phyloP scores from a whole-genome alignment of 2,329 filamentous ascomycete species.

The Tolypocladium endophyticum region DNA sequence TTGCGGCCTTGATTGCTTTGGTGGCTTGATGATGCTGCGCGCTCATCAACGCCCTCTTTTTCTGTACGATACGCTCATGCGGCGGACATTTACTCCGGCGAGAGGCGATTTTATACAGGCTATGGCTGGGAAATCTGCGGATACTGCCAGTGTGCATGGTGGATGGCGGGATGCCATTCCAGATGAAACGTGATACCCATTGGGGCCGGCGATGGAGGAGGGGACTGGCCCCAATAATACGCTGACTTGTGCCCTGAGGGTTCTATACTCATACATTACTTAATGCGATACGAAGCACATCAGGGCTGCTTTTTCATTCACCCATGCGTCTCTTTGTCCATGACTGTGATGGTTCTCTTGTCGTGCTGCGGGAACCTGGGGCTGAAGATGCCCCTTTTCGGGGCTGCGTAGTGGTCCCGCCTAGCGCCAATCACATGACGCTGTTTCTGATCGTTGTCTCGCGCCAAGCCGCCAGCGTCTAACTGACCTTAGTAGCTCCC shows the following conservation, averaged over 20 bases:
- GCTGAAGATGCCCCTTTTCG: background rate
- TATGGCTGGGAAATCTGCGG: background rate
- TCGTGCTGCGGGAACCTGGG: background rate
- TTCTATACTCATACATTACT: slow-evolving; percentile 1
- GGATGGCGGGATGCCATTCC: background rate
- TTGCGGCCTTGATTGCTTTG: background rate
- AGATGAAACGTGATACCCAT: slow-evolving; percentile 1
- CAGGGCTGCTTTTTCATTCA: background rate
- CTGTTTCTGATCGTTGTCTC: background rate
- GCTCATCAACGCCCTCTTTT: background rate
- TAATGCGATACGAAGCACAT: slow-evolving; percentile 1
- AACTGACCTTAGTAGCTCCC: background rate
- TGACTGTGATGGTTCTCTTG: too few relatives aligned
- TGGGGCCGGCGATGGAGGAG: background rate
- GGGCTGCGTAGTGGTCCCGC: background rate
- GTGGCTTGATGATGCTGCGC: background rate
- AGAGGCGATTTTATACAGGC: background rate
- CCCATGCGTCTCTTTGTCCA: background rate
- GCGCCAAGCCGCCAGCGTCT: background rate
- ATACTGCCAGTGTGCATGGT: background rate
- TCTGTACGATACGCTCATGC: background rate
- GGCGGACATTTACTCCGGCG: background rate
- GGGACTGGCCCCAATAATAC: background rate
- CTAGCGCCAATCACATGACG: background rate
- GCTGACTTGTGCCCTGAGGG: background rate